Conservation (phyloP, 1,284 basidiomycete species). For the Ustilago tritici region DNA sequence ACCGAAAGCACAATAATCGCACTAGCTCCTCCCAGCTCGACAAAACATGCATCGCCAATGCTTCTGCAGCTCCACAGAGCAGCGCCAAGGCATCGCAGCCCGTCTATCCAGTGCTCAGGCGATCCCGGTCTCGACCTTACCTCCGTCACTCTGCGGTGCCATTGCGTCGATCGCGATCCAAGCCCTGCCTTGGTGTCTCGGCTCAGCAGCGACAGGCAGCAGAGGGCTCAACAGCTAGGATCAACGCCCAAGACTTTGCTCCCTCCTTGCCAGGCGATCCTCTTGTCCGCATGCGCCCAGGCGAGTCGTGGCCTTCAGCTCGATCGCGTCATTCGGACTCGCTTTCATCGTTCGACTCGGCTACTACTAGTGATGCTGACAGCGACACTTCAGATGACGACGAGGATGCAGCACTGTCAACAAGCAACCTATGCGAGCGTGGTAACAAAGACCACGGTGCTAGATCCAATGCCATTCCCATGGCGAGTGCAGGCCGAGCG, state of each 20-base stretch:
- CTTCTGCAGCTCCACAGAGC: not conserved
- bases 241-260: slow-evolving; percentile 36
- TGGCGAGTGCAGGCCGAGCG: slow-evolving; percentile 6
- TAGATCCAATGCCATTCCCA: slow-evolving; percentile 20
- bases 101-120: slow-evolving; percentile 29
- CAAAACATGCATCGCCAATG: not conserved
- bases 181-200: slow-evolving; percentile 34
- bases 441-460: not conserved
- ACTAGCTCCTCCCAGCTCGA: slow-evolving; percentile 3
- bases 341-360: slow-evolving; percentile 29
- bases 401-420: slow-evolving; percentile 16
- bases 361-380: slow-evolving; percentile 24
- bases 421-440: slow-evolving; percentile 26
- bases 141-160: slow-evolving; percentile 25
- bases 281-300: slow-evolving; percentile 26
- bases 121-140: slow-evolving; percentile 49
- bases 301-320: slow-evolving; percentile 49
- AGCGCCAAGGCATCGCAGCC: slow-evolving; percentile 1
- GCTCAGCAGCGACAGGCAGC: slow-evolving; percentile 16
- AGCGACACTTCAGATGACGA: slow-evolving; percentile 35
- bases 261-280: slow-evolving; percentile 51
- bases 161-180: slow-evolving; percentile 47
- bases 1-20: slow-evolving; percentile 6
- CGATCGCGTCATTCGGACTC: slow-evolving; percentile 24
- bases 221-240: slow-evolving; percentile 4